phyloP scores from a whole-genome alignment of 768 basidiomycete genomes.

The Naematelia aurantialba region DNA sequence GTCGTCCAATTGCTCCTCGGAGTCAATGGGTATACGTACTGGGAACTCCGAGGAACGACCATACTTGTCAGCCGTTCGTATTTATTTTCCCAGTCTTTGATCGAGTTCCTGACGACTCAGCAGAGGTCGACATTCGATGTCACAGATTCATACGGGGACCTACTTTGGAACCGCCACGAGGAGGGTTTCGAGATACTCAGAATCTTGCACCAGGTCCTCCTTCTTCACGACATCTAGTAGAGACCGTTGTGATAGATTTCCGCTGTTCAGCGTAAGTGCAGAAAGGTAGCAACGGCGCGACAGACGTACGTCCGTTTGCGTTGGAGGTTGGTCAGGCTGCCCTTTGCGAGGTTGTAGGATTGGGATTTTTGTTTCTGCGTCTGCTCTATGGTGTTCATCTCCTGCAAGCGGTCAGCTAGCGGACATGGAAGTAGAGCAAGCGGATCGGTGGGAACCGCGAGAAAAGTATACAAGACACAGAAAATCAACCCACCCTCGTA shows the following conservation, averaged over 20 bases:
- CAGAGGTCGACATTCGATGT: neutral
- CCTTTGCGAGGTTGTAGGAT: slow-evolving; percentile 90
- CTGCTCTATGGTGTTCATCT: slow-evolving; percentile 90
- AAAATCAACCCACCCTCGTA: slow-evolving; percentile 62
- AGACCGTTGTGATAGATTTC: slow-evolving; percentile 88
- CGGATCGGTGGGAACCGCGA: neutral
- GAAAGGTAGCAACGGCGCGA: neutral
- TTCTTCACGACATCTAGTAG: slow-evolving; percentile 77
- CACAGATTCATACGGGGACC: too few species aligned
- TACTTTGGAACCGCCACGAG: slow-evolving; percentile 93
- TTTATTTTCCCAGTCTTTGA: slow-evolving; percentile 82
- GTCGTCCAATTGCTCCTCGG: neutral
- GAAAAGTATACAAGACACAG: neutral
- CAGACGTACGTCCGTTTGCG: slow-evolving; percentile 81
- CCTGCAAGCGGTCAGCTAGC: slow-evolving; percentile 57
- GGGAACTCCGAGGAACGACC: slow-evolving; percentile 89
- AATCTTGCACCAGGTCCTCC: slow-evolving; percentile 77
- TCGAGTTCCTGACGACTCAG: slow-evolving; percentile 58
- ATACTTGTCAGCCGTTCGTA: slow-evolving; percentile 84
- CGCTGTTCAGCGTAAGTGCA: slow-evolving; percentile 59
- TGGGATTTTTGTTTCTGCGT: slow-evolving; percentile 87
- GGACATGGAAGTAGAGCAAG: neutral
- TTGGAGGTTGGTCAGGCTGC: slow-evolving; percentile 82
- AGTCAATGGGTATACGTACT: slow-evolving; percentile 55
- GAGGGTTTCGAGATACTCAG: slow-evolving; percentile 89